Conservation (phyloP, 139 green algal genomes). For the Coelastrella sp. region DNA sequence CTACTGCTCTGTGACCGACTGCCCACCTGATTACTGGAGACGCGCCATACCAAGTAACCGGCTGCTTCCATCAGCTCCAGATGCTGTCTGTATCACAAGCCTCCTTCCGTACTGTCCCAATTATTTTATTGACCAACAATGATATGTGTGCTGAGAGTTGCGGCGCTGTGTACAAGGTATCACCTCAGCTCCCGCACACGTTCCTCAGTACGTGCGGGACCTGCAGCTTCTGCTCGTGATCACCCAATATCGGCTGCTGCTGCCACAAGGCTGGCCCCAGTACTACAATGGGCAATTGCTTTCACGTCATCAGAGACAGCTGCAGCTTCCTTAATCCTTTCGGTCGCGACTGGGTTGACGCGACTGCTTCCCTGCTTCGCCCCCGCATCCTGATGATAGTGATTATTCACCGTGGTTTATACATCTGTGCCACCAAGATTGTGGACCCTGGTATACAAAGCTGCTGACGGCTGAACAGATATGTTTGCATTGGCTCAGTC, state of each 20-base stretch:
- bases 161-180: not conserved
- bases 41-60: not conserved
- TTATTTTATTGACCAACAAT: not conserved
- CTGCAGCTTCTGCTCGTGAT: not conserved
- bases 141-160: not conserved
- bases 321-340: no score
- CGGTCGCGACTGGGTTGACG: no score
- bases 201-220: not conserved
- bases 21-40: not conserved
- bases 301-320: no score
- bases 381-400: no score
- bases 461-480: no score
- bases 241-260: not conserved
- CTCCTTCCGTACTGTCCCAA: not conserved
- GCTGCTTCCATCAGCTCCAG: not conserved
- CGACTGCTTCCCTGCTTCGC: no score
- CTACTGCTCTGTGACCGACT: not conserved
- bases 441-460: no score
- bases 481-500: no score
- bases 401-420: no score
- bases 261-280: no score
- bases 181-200: not conserved
- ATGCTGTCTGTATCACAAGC: not conserved
- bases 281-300: no score
- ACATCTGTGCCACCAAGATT: no score